Conservation (phyloP, 1,284 basidiomycete genomes). For the Termitomyces sp. region DNA sequence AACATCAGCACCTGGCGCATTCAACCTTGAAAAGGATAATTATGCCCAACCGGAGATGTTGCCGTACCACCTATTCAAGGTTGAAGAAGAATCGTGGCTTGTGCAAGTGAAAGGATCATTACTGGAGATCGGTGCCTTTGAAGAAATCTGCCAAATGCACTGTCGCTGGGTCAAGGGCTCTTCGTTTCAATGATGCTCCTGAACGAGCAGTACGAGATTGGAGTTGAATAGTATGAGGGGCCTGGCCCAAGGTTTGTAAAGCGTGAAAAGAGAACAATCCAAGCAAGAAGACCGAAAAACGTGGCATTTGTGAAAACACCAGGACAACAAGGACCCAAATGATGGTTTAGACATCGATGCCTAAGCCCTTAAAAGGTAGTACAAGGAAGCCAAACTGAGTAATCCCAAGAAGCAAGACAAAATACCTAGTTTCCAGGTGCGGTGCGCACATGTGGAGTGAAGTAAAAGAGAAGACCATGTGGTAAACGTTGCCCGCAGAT, state of each 20-base stretch:
- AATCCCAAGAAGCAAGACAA: not conserved
- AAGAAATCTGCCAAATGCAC: conserved; percentile 49
- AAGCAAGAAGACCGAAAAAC: not conserved
- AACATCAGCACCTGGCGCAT: not conserved
- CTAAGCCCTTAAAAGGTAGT: not conserved
- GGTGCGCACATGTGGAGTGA: not conserved
- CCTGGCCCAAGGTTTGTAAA: conserved; percentile 13
- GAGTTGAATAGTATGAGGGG: conserved; percentile 33
- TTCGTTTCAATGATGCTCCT: conserved; percentile 27
- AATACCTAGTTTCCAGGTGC: not conserved
- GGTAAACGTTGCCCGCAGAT: not conserved
- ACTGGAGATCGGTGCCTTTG: conserved; percentile 51
- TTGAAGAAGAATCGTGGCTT: conserved; percentile 8
- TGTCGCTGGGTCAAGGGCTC: conserved; percentile 33
- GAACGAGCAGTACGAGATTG: conserved; percentile 31
- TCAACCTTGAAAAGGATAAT: not conserved
- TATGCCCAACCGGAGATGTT: conserved; percentile 34
- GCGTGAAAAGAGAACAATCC: conserved; percentile 1
- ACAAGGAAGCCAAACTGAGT: not conserved
- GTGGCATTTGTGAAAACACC: conserved; percentile 2
- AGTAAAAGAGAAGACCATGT: not conserved
- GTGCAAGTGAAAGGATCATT: conserved; percentile 14
- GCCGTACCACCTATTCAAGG: conserved; percentile 41
- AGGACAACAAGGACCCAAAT: not conserved
- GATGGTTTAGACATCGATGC: not conserved